These are phyloP conservation scores for Ramularia endophylla DNA, from an alignment of 2,329 filamentous ascomycete genomes.

Conservation along the genomic window DNA sequence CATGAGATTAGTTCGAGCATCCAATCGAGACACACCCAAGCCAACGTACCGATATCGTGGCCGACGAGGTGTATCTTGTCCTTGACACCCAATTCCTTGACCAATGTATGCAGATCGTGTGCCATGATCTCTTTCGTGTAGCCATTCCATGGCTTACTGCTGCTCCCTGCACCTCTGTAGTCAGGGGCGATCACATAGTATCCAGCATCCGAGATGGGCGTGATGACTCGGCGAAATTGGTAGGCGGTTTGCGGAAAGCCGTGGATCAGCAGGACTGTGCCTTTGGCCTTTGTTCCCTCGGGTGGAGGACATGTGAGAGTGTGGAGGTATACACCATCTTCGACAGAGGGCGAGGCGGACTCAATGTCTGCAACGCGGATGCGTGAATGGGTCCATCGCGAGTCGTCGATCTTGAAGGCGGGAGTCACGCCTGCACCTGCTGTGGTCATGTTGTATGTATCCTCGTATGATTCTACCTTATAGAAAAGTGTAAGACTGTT, in stretches of 20 bases:
- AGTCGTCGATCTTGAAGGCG: too few species aligned
- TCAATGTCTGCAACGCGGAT: too few species aligned
- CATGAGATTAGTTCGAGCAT: too few species aligned
- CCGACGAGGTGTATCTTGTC: conserved; percentile 38
- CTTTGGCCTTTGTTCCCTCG: conserved; percentile 19
- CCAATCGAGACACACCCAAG: too few species aligned
- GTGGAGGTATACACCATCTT: conserved; percentile 21
- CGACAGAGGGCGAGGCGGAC: conserved; percentile 6
- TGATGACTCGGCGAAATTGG: conserved; percentile 38
- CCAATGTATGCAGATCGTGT: conserved; percentile 34
- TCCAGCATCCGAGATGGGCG: conserved; percentile 30
- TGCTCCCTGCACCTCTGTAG: conserved; percentile 13
- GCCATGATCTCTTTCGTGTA: conserved; percentile 40
- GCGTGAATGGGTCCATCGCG: too few species aligned
- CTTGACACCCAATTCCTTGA: conserved; percentile 24
- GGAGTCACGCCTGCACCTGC: too few species aligned
- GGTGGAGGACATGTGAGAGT: conserved; percentile 22
- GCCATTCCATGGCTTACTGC: conserved; percentile 20
- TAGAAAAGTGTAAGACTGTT: too few species aligned
- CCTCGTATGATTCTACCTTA: too few species aligned
- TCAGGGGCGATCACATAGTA: conserved; percentile 15
- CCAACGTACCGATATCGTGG: conserved; percentile 38
- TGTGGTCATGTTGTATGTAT: too few species aligned
- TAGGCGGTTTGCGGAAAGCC: conserved; percentile 45
- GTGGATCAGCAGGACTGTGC: conserved; percentile 42